Evolutionary conservation across 352 stramenopile genomes (phyloP).

Genomic region (Pythium dissotocum): DNA sequence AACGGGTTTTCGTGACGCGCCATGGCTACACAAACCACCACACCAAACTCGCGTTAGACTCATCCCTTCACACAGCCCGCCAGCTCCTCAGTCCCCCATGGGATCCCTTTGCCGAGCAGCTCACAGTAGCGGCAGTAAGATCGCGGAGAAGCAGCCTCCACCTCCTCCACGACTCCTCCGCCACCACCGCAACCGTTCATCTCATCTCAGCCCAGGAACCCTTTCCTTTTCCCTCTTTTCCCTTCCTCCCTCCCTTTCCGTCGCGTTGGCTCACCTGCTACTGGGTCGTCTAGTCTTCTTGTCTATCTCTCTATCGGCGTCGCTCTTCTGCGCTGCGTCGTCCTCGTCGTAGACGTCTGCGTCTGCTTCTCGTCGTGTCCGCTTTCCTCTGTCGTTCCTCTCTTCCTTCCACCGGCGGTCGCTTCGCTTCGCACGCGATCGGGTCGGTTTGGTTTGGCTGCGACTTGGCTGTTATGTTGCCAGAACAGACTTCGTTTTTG

Average conservation of each 20-base stretch:
- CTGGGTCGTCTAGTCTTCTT: not conserved
- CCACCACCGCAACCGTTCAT: not conserved
- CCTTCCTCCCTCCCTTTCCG: not conserved
- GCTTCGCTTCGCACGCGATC: not conserved
- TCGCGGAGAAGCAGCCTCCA: not conserved
- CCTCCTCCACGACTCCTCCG: not conserved
- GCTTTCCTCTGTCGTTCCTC: not conserved
- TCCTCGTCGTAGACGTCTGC: not conserved
- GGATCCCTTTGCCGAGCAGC: no score
- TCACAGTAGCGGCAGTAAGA: no score
- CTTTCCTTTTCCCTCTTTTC: conserved; percentile 3
- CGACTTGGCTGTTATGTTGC: not conserved
- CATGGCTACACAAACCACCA: conserved; percentile 47
- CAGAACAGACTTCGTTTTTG: conserved; percentile 1
- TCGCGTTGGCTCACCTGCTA: not conserved
- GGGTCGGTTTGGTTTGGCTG: not conserved
- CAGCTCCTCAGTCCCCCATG: not conserved
- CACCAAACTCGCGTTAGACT: not conserved
- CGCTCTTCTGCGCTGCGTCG: not conserved
- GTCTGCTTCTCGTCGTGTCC: not conserved
- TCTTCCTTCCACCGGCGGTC: not conserved
- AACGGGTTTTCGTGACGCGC: conserved; percentile 92
- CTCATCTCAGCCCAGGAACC: not conserved
- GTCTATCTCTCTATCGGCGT: conserved; percentile 3
- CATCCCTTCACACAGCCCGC: not conserved